A percentile compares a stretch with the other conserved stretches of the same genome.
These are phyloP conservation scores for Plantago major DNA, from an alignment of 257 asterid genomes.

Conservation along the genomic window DNA sequence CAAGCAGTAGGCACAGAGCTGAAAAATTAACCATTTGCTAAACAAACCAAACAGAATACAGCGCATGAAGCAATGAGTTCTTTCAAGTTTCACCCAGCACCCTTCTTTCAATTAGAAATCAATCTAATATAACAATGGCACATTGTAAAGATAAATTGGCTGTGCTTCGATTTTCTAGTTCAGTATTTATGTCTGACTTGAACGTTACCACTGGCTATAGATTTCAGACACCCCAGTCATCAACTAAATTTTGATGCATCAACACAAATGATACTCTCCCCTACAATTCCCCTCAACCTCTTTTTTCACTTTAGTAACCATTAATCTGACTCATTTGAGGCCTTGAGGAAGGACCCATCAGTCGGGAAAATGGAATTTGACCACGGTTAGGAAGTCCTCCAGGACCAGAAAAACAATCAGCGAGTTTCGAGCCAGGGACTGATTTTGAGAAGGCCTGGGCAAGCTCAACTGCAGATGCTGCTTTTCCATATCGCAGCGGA, in stretches of 20 bases:
- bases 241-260: conserved; percentile 6
- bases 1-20: too few relatives aligned
- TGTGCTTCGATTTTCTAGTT: too few relatives aligned
- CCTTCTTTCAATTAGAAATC: too few relatives aligned
- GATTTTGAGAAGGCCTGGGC: conserved; percentile 88
- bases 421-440: conserved; percentile 46
- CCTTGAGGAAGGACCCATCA: conserved; percentile 69
- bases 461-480: conserved; percentile 88
- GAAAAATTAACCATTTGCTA: too few relatives aligned
- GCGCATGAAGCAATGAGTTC: too few relatives aligned
- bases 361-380: conserved; percentile 75
- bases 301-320: conserved; percentile 50
- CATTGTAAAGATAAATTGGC: too few relatives aligned
- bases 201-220: neutral
- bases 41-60: too few relatives aligned
- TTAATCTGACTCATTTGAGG: conserved; percentile 88
- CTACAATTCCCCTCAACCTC: conserved; percentile 12
- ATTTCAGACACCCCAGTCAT: conserved; percentile 15
- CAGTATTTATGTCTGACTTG: too few relatives aligned
- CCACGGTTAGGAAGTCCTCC: conserved; percentile 53
- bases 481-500: conserved; percentile 56
- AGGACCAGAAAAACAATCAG: conserved; percentile 46
- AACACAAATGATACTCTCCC: neutral
- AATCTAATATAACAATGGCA: too few relatives aligned
- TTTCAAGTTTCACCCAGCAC: too few relatives aligned